A percentile compares a stretch with the other conserved stretches of the same genome.
Conservation (phyloP, 2,329 filamentous ascomycete genomes). For the Fusarium robinianum region DNA sequence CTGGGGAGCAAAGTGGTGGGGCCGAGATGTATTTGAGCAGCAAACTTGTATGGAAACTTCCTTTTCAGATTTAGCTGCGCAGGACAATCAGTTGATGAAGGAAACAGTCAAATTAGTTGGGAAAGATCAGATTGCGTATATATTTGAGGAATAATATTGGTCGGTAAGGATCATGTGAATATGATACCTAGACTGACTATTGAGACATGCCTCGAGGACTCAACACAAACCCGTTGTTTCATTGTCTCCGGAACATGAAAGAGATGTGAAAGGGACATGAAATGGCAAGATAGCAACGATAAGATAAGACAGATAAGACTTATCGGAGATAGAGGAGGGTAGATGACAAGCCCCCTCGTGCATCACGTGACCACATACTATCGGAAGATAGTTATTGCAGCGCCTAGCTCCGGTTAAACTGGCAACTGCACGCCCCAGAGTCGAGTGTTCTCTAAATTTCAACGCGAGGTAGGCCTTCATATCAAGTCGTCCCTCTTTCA, state of each 20-base stretch:
- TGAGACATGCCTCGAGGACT: too few relatives aligned
- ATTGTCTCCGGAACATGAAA: too few relatives aligned
- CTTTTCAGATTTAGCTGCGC: conserved; percentile 1
- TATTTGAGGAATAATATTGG: too few relatives aligned
- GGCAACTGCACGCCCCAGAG: conserved; percentile 47
- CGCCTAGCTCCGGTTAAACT: conserved; percentile 49
- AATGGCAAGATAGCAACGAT: too few relatives aligned
- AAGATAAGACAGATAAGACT: too few relatives aligned
- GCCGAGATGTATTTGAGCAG: conserved; percentile 6
- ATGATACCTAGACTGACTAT: too few relatives aligned
- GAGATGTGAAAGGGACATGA: too few relatives aligned
- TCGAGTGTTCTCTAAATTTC: conserved; percentile 47
- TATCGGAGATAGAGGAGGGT: too few relatives aligned
- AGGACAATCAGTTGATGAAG: neutral
- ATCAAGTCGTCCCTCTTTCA: conserved; percentile 25
- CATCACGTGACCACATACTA: conserved; percentile 19
- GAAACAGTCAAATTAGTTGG: neutral
- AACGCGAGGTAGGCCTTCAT: conserved; percentile 40
- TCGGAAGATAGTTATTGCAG: conserved; percentile 44
- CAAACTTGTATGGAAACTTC: neutral
- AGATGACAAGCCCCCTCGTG: too few relatives aligned
- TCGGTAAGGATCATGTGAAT: too few relatives aligned
- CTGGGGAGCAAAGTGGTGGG: conserved; percentile 15
- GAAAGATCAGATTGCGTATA: too few relatives aligned
- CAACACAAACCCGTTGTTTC: too few relatives aligned